phyloP scores from a whole-genome alignment of 495 filamentous ascomycete species.

The Daldinia vernicosa region DNA sequence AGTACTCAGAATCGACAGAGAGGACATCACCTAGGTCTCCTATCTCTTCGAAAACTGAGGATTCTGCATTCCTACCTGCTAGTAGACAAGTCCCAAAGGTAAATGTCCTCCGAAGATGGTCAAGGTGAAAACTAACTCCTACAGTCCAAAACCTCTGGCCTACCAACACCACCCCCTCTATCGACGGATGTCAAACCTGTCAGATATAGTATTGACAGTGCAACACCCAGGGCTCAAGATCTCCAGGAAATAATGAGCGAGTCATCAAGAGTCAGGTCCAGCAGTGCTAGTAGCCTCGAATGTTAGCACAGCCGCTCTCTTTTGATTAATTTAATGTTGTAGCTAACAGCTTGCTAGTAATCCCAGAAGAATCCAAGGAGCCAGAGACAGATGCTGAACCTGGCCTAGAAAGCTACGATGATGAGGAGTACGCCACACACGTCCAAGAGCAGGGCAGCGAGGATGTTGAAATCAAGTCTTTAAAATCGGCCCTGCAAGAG shows the following conservation, averaged over 20 bases:
- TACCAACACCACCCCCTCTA: conserved; percentile 66
- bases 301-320: conserved; percentile 57
- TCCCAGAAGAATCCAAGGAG: conserved; percentile 60
- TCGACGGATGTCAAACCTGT: conserved; percentile 73
- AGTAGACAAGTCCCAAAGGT: conserved; percentile 51
- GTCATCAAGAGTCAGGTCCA: conserved; percentile 53
- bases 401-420: conserved; percentile 48
- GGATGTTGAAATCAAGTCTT: conserved; percentile 70
- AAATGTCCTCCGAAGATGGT: conserved; percentile 12
- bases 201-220: conserved; percentile 70
- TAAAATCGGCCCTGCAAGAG: conserved; percentile 82
- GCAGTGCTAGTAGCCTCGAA: conserved; percentile 73
- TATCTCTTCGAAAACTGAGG: conserved; percentile 29
- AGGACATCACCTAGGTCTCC: conserved; percentile 43
- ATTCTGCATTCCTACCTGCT: conserved; percentile 41
- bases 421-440: conserved; percentile 54
- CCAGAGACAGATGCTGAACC: conserved; percentile 50
- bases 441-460: conserved; percentile 58
- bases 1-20: conserved; percentile 41
- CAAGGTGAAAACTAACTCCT: conserved; percentile 33
- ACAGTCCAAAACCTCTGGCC: conserved; percentile 53
- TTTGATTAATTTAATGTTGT: not conserved
- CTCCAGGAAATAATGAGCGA: conserved; percentile 68
- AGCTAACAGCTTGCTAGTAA: conserved; percentile 50
- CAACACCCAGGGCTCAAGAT: conserved; percentile 85